Evolutionary conservation across 1,284 basidiomycete species (phyloP).

Genomic region (Ceratobasidium theobromae): DNA sequence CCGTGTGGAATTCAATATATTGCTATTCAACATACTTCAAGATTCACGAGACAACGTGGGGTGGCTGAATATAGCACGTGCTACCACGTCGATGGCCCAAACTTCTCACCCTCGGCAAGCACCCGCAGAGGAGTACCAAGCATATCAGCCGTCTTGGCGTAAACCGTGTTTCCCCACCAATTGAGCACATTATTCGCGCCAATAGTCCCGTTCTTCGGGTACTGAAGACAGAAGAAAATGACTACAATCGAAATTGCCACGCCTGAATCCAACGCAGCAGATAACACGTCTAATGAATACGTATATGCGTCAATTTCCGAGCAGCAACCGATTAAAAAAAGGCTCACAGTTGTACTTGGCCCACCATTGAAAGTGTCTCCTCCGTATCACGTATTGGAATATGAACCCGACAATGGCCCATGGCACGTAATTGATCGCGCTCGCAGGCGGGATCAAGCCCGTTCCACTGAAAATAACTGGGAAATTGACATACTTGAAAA

Average conservation of each 20-base stretch:
- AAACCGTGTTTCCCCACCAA: conserved; percentile 75
- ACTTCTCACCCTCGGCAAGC: conserved; percentile 44
- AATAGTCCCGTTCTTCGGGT: conserved; percentile 62
- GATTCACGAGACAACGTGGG: too few relatives aligned
- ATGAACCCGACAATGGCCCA: conserved; percentile 61
- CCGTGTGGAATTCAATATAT: too few relatives aligned
- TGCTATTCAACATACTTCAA: too few relatives aligned
- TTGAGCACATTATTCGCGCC: conserved; percentile 54
- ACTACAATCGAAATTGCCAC: conserved; percentile 58
- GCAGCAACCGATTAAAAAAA: conserved; percentile 1
- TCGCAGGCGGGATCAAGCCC: conserved; percentile 52
- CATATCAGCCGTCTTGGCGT: conserved; percentile 36
- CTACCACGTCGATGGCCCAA: conserved; percentile 43
- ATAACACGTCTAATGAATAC: conserved; percentile 50
- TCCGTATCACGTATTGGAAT: conserved; percentile 62
- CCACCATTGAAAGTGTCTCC: conserved; percentile 67
- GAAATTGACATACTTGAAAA: conserved; percentile 51
- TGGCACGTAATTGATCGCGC: conserved; percentile 55
- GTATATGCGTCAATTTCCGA: conserved; percentile 8
- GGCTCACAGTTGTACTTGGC: conserved; percentile 61
- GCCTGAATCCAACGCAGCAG: conserved; percentile 59
- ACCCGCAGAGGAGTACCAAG: conserved; percentile 37
- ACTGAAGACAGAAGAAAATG: conserved; percentile 69
- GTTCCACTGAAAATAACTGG: conserved; percentile 54
- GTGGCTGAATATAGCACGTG: too few relatives aligned